phyloP scores from a whole-genome alignment of 305 asterid species.

The Fraxinus sp. region DNA sequence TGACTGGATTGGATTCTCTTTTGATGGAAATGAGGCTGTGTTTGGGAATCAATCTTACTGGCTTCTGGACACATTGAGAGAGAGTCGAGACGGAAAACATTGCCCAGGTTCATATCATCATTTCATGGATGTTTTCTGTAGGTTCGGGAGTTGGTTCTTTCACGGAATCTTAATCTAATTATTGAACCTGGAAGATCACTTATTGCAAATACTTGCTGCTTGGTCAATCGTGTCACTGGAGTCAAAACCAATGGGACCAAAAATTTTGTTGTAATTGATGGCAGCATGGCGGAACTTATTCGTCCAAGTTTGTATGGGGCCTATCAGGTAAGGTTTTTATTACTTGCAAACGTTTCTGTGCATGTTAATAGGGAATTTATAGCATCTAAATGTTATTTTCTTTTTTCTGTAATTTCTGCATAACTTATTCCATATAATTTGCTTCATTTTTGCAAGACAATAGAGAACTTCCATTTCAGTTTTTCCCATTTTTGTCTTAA shows the following conservation, averaged over 20 bases:
- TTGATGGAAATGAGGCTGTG: neutral
- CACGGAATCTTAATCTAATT: constrained; percentile 81
- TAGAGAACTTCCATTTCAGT: neutral
- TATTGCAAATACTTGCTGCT: constrained; percentile 95
- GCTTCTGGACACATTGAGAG: neutral
- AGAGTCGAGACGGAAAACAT: neutral
- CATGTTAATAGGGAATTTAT: neutral
- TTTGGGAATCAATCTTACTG: neutral
- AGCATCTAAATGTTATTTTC: neutral
- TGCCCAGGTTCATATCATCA: neutral
- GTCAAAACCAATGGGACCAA: constrained; percentile 93
- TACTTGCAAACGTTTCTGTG: neutral
- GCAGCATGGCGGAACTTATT: constrained; percentile 97
- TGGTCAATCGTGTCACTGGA: constrained; percentile 86
- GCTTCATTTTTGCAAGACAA: neutral
- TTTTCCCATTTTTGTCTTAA: neutral
- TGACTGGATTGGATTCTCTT: neutral
- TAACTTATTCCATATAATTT: neutral
- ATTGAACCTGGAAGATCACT: constrained; percentile 96
- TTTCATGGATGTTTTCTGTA: constrained; percentile 24
- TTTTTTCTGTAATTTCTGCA: neutral
- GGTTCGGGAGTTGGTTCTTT: constrained; percentile 87
- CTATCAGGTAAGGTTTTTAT: constrained; percentile 60
- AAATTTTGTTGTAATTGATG: constrained; percentile 86
- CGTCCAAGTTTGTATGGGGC: constrained; percentile 93